phyloP scores from a whole-genome alignment of 768 basidiomycete species.

The Tricholoma hemisulphureum region DNA sequence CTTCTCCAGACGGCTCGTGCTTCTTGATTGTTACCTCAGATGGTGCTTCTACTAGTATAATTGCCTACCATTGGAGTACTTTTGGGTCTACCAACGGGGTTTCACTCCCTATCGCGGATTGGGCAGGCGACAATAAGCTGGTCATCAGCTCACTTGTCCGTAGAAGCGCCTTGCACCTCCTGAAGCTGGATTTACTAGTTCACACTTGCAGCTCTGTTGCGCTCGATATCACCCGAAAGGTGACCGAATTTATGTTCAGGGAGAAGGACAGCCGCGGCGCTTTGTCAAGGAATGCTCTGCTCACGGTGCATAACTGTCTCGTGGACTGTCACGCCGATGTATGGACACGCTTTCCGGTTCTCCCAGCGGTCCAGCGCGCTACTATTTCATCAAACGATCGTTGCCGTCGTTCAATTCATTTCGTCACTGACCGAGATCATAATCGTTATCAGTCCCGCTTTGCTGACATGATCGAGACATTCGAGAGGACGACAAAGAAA shows the following conservation, averaged over 20 bases:
- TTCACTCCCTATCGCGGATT: constrained; percentile 31
- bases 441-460: constrained; percentile 43
- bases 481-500: constrained; percentile 52
- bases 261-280: constrained; percentile 33
- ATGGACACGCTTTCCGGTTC: constrained; percentile 61
- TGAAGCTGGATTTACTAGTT: constrained; percentile 35
- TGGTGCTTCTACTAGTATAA: constrained; percentile 20
- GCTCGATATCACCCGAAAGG: constrained; percentile 52
- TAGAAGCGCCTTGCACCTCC: constrained; percentile 41
- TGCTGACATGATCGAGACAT: constrained; percentile 40
- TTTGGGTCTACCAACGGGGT: constrained; percentile 53
- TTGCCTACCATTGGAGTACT: constrained; percentile 53
- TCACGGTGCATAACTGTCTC: constrained; percentile 46
- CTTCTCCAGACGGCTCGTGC: constrained; percentile 60
- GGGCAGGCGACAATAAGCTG: constrained; percentile 17
- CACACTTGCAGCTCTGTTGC: constrained; percentile 41
- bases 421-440: constrained; percentile 41
- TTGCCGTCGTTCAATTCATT: constrained; percentile 36
- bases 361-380: constrained; percentile 50
- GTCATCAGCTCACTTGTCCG: constrained; percentile 45
- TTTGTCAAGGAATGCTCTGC: constrained; percentile 6
- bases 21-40: constrained; percentile 22
- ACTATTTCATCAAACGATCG: constrained; percentile 38
- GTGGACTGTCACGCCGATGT: constrained; percentile 56
- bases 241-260: constrained; percentile 56